phyloP scores from a whole-genome alignment of 1,139 yeast genomes.

The Yamadazyma dendronema region DNA sequence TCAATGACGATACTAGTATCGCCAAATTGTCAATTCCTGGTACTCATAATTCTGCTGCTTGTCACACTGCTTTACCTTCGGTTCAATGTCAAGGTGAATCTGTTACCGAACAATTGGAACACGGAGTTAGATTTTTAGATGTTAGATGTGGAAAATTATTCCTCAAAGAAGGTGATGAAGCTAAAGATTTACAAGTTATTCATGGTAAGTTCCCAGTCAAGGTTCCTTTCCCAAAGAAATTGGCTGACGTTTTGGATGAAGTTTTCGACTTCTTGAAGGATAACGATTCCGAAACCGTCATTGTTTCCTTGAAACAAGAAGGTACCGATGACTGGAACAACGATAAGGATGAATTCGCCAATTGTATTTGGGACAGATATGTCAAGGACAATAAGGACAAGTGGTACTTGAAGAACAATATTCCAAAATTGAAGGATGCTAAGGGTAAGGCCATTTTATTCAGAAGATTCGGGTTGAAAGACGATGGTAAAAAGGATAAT shows the following conservation, averaged over 20 bases:
- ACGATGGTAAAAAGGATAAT: slow-evolving; percentile 38
- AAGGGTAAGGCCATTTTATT: slow-evolving; percentile 69
- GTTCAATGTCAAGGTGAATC: slow-evolving; percentile 74
- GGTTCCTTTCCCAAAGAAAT: slow-evolving; percentile 56
- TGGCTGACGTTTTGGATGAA: slow-evolving; percentile 49
- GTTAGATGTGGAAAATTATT: slow-evolving; percentile 63
- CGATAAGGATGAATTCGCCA: slow-evolving; percentile 62
- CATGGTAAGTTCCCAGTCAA: slow-evolving; percentile 79
- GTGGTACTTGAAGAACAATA: slow-evolving; percentile 59
- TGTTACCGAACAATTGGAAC: slow-evolving; percentile 58
- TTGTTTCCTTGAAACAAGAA: slow-evolving; percentile 73
- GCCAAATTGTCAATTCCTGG: slow-evolving; percentile 70
- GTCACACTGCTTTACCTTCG: slow-evolving; percentile 71
- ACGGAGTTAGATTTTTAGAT: slow-evolving; percentile 76
- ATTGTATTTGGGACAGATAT: slow-evolving; percentile 61
- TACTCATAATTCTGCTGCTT: slow-evolving; percentile 79
- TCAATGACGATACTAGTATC: slow-evolving; percentile 51
- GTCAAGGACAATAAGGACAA: slow-evolving; percentile 48
- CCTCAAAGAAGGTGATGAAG: slow-evolving; percentile 45
- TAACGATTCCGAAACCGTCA: slow-evolving; percentile 58
- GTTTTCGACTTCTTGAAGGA: slow-evolving; percentile 55
- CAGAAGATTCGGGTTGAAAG: slow-evolving; percentile 65
- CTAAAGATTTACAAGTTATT: slow-evolving; percentile 61
- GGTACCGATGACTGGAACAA: slow-evolving; percentile 68
- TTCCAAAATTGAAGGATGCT: slow-evolving; percentile 60